Evolutionary conservation across 441 rosid genomes (phyloP).

Genomic region (Aquilaria agallochum): DNA sequence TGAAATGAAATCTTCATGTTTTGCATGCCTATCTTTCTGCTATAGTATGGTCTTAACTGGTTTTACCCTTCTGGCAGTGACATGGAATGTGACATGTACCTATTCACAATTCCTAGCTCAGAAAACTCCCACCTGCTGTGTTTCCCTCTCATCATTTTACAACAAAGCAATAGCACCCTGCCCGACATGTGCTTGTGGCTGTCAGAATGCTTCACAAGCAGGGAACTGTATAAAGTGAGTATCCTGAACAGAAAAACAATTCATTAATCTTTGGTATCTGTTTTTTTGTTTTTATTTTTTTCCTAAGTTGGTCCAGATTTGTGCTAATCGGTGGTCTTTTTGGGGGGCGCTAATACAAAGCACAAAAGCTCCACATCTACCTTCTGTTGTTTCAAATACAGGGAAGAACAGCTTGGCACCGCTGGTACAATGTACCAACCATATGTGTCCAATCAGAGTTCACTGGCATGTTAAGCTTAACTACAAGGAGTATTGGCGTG

Average conservation of each 20-base stretch:
- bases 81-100: slow-evolving; percentile 85
- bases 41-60: slow-evolving; percentile 5
- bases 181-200: slow-evolving; percentile 75
- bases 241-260: slow-evolving; percentile 6
- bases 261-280: neutral
- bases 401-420: slow-evolving; percentile 42
- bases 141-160: slow-evolving; percentile 87
- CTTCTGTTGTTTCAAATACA: slow-evolving; percentile 44
- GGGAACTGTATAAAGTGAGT: slow-evolving; percentile 77
- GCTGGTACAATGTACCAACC: slow-evolving; percentile 67
- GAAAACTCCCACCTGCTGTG: slow-evolving; percentile 76
- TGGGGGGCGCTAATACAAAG: slow-evolving; percentile 27
- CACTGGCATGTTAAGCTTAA: slow-evolving; percentile 90
- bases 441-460: slow-evolving; percentile 86
- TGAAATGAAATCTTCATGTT: neutral
- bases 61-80: slow-evolving; percentile 46
- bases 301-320: neutral
- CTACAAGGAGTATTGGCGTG: slow-evolving; percentile 86
- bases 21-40: neutral
- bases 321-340: too few relatives aligned
- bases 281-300: slow-evolving; percentile 9
- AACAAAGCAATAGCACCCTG: slow-evolving; percentile 65
- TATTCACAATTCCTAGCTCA: slow-evolving; percentile 76
- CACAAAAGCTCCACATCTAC: slow-evolving; percentile 44
- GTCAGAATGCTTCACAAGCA: slow-evolving; percentile 41